These are phyloP conservation scores for Leucaena leucocephala DNA, from an alignment of 306 rosid genomes.

Conservation along the genomic window DNA sequence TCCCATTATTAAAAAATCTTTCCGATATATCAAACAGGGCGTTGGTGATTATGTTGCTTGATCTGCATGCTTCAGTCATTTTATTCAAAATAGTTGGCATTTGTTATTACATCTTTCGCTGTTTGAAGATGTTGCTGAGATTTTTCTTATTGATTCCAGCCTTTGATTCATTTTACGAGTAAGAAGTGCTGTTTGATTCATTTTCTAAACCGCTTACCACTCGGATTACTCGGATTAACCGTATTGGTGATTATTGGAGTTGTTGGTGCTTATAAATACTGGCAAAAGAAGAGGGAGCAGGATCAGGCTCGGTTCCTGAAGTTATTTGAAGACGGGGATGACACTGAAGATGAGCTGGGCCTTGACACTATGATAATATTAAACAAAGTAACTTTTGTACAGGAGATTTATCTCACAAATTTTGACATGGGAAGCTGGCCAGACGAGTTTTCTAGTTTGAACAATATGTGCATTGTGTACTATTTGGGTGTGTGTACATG, in stretches of 20 bases:
- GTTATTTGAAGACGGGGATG: conserved; percentile 90
- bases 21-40: not conserved
- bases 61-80: conserved; percentile 19
- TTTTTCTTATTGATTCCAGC: conserved; percentile 62
- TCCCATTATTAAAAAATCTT: not conserved
- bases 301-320: conserved; percentile 93
- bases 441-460: conserved; percentile 22
- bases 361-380: conserved; percentile 56
- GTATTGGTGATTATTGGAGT: conserved; percentile 43
- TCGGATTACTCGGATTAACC: no score
- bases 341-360: conserved; percentile 83
- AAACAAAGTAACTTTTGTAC: conserved; percentile 39
- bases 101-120: conserved; percentile 26
- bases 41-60: conserved; percentile 6
- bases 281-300: conserved; percentile 88
- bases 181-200: no score
- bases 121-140: conserved; percentile 35
- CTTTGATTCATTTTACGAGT: conserved; percentile 61
- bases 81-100: conserved; percentile 16
- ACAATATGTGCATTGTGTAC: conserved; percentile 7
- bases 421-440: conserved; percentile 40
- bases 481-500: conserved; percentile 11
- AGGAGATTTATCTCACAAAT: conserved; percentile 50
- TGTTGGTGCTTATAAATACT: conserved; percentile 57
- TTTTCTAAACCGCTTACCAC: no score